Evolutionary conservation across 2,329 filamentous ascomycete species (phyloP).

Genomic region (Trichoderma arundinaceum): DNA sequence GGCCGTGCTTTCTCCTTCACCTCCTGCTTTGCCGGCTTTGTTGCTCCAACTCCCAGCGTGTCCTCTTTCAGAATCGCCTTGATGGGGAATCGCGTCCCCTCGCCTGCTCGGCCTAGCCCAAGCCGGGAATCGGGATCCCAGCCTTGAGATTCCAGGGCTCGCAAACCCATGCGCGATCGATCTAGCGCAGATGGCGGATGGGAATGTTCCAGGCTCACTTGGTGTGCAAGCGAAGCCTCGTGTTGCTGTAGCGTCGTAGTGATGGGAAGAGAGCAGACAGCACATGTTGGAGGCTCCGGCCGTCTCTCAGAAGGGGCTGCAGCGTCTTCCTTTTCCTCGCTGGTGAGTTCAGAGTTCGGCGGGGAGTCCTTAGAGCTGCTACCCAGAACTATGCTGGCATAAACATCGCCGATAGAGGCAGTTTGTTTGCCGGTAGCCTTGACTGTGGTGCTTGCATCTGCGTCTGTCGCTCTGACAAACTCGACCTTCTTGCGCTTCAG

Average conservation of each 20-base stretch:
- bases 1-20: conserved; percentile 63
- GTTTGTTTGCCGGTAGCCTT: conserved; percentile 37
- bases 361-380: conserved; percentile 38
- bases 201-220: conserved; percentile 70
- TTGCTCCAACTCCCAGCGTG: conserved; percentile 72
- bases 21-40: conserved; percentile 50
- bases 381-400: conserved; percentile 70
- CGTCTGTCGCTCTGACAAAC: conserved; percentile 61
- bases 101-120: conserved; percentile 73
- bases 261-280: conserved; percentile 47
- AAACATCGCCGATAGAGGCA: conserved; percentile 60
- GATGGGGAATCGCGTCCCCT: conserved; percentile 78
- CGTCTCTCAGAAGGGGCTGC: neutral
- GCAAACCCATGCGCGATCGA: conserved; percentile 71
- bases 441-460: conserved; percentile 41
- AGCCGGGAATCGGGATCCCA: conserved; percentile 75
- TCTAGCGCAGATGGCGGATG: conserved; percentile 75
- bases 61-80: conserved; percentile 75
- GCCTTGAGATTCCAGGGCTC: conserved; percentile 68
- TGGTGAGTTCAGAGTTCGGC: conserved; percentile 34
- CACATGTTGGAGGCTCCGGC: conserved; percentile 39
- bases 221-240: conserved; percentile 70
- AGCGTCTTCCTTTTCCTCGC: neutral
- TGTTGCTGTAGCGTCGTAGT: conserved; percentile 50
- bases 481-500: conserved; percentile 59